Evolutionary conservation across 140 eudicot genomes (phyloP), one percentile per base, ranked within the genome.

Genomic region (Stevia rebaudiana): DNA sequence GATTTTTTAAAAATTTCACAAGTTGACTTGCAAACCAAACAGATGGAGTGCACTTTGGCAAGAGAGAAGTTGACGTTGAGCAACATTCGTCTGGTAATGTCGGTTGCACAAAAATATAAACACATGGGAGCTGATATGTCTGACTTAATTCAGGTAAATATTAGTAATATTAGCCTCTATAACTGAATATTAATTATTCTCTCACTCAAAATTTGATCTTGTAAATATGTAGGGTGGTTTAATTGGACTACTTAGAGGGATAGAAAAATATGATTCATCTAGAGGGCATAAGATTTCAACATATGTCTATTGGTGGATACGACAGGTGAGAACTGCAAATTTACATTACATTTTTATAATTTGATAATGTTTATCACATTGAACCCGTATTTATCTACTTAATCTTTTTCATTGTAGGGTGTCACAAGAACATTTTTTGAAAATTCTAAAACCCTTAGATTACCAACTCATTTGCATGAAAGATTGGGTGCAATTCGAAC

Each of bases 221-320:
- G 42, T 58, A 39, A 22, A 49, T 56, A 15, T 76, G 78, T 21
- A 92, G 98, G 98, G 96, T 11, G 99, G 99, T 50, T 73, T 94
- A 52, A 81, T 94, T 71, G 99, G 97, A 74, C 78, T 94, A 63
- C 94, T 85, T 11, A 76, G 97, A 40, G 99, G 99, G 39, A 94
- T 94, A 50, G 97, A 94, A 86, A 94, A 88, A 76, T 94, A 83
- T 48, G 99, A 94, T 86, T 80, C 97, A 13, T 94, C 97, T 9
- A 86, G 92, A 74, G 99, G 99, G 25, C 92, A 79, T 65, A 94
- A 83, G 74, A 81, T 94, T 53, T 94, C 99, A 23, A 94, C 99
- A 36, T 94, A 88, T 48, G 97, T 94, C 37, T 94, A 94, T 79
- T 94, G 99, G 99, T 94, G 99, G 99, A 94, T 94, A 60, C 90